phyloP scores from a whole-genome alignment of 2,329 filamentous ascomycete genomes.

The Tolypocladium endophyticum region DNA sequence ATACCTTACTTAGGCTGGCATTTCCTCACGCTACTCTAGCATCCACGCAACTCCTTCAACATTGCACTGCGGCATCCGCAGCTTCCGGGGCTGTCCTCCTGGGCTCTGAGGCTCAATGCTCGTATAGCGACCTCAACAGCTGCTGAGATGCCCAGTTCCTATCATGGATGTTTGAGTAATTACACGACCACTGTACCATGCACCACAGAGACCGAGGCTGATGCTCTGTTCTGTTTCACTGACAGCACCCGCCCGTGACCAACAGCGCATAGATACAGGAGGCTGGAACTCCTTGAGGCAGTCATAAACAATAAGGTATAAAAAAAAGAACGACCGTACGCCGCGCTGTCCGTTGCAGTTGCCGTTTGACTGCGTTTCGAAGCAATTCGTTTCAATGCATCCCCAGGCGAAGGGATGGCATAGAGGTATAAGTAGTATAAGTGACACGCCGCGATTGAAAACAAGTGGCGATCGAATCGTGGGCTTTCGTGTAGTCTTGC shows the following conservation, averaged over 20 bases:
- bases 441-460: neutral
- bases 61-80: neutral
- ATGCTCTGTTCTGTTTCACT: neutral
- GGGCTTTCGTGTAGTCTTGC: neutral
- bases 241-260: neutral
- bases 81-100: neutral
- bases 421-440: constrained; percentile 5
- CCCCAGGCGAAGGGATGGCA: neutral
- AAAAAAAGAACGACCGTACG: constrained; percentile 6
- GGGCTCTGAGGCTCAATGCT: neutral
- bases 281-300: neutral
- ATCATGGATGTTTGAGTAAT: neutral
- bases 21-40: neutral
- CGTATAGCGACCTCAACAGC: neutral
- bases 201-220: neutral
- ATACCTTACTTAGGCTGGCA: neutral
- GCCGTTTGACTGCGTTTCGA: neutral
- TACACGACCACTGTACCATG: neutral
- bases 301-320: neutral
- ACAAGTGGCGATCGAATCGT: neutral
- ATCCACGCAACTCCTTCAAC: neutral
- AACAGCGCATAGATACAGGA: neutral
- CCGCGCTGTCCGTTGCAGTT: constrained; percentile 6
- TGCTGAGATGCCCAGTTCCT: neutral
- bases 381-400: neutral